Conservation (phyloP, 768 basidiomycete species). For the Strobilomyces echinocephalus region DNA sequence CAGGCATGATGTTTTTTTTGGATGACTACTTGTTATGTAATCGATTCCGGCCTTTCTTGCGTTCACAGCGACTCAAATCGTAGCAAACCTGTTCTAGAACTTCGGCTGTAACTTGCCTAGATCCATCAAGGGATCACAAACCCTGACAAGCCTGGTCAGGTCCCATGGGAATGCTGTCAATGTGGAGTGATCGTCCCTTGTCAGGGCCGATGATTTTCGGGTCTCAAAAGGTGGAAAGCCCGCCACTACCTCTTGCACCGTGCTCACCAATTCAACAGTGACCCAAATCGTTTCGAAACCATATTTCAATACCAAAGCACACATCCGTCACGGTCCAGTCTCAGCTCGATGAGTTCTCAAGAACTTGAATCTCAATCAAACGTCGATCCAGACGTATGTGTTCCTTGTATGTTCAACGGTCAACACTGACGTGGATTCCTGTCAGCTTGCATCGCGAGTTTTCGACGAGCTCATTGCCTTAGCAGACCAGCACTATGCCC, state of each 20-base stretch:
- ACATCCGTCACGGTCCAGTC: not conserved
- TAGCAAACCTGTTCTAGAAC: too few species aligned
- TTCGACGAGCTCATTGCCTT: conserved; percentile 11
- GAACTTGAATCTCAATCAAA: not conserved
- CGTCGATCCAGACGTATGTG: conserved; percentile 2
- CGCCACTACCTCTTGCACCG: not conserved
- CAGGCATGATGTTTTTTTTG: not conserved
- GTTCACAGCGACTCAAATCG: too few species aligned
- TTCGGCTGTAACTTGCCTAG: too few species aligned
- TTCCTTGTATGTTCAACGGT: not conserved
- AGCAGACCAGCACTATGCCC: conserved; percentile 5
- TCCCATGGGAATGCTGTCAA: too few species aligned
- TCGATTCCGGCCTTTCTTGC: too few species aligned
- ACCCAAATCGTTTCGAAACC: not conserved
- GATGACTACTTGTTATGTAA: too few species aligned
- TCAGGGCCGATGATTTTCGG: too few species aligned
- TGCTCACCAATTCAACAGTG: not conserved
- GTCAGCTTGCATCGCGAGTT: conserved; percentile 22
- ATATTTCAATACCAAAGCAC: not conserved
- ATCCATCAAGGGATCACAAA: too few species aligned
- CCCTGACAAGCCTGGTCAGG: too few species aligned
- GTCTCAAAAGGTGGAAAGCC: too few species aligned
- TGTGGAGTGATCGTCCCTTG: too few species aligned
- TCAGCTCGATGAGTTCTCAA: not conserved
- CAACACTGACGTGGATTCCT: not conserved